These are phyloP conservation scores for Penicillium aurantiogriseum DNA, from an alignment of 2,329 filamentous ascomycete genomes.

Conservation along the genomic window DNA sequence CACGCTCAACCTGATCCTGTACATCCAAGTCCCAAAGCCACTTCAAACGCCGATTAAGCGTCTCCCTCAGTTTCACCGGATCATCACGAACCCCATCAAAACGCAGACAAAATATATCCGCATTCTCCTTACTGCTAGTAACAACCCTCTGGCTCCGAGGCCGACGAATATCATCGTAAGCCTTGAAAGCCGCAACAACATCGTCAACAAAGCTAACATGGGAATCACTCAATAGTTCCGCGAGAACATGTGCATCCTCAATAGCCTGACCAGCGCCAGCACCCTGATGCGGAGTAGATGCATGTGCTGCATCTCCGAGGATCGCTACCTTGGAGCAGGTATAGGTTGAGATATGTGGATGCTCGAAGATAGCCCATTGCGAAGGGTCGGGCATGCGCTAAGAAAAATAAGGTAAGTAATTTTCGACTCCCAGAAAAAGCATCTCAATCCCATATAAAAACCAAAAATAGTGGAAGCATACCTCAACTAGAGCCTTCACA, in stretches of 20 bases:
- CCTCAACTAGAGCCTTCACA: conserved; percentile 29
- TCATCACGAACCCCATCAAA: conserved; percentile 29
- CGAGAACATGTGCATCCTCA: conserved; percentile 40
- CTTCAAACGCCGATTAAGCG: conserved; percentile 25
- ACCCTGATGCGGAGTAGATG: conserved; percentile 39
- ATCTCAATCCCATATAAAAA: neutral
- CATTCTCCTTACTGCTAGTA: conserved; percentile 50
- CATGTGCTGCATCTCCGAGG: conserved; percentile 43
- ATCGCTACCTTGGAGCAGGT: conserved; percentile 30
- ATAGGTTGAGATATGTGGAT: conserved; percentile 34
- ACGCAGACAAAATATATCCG: conserved; percentile 30
- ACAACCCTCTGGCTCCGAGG: conserved; percentile 53
- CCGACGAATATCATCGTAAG: conserved; percentile 52
- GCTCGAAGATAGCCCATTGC: conserved; percentile 40
- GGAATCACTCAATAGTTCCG: conserved; percentile 47
- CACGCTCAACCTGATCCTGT: conserved; percentile 26
- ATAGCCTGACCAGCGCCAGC: conserved; percentile 41
- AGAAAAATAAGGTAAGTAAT: neutral
- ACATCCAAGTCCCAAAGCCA: conserved; percentile 40
- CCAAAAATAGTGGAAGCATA: conserved; percentile 7
- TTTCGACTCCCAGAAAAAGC: neutral
- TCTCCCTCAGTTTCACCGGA: conserved; percentile 24
- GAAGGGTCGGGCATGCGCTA: conserved; percentile 33
- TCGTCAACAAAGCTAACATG: conserved; percentile 32
- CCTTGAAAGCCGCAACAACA: conserved; percentile 49